Evolutionary conservation across 805 yeast species (phyloP).

Genomic region (Tetrapisispora iriomotensis): DNA sequence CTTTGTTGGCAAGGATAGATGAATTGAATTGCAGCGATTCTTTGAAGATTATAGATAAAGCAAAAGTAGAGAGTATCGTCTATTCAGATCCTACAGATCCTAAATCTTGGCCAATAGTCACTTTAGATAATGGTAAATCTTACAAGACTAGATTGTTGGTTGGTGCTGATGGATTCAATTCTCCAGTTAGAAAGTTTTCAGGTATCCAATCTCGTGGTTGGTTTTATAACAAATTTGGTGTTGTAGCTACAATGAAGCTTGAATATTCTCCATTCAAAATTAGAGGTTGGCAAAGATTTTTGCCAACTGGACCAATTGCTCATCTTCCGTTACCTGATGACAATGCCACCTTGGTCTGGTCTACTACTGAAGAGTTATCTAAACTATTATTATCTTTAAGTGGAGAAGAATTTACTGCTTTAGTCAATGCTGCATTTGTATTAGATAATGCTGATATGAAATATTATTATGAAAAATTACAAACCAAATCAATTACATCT

Average conservation of each 20-base stretch:
- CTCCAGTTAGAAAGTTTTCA: constrained; percentile 80
- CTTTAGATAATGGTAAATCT: constrained; percentile 52
- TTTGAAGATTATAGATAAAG: constrained; percentile 45
- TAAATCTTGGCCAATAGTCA: constrained; percentile 68
- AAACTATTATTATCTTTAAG: constrained; percentile 48
- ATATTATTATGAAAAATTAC: constrained; percentile 44
- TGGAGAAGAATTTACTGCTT: constrained; percentile 51
- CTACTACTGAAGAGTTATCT: constrained; percentile 69
- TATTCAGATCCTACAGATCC: constrained; percentile 26
- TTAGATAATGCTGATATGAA: constrained; percentile 67
- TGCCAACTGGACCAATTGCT: constrained; percentile 89
- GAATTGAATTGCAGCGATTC: constrained; percentile 28
- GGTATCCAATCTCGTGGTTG: constrained; percentile 84
- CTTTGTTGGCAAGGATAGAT: constrained; percentile 46
- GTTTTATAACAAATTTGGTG: constrained; percentile 80
- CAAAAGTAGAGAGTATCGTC: constrained; percentile 53
- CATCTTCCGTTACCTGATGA: constrained; percentile 79
- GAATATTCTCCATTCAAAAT: constrained; percentile 62
- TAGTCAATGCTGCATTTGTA: constrained; percentile 83
- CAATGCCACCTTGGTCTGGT: constrained; percentile 90
- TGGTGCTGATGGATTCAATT: constrained; percentile 94
- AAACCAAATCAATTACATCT: constrained; percentile 27
- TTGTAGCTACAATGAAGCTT: constrained; percentile 79
- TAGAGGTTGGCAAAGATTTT: constrained; percentile 86
- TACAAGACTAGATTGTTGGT: constrained; percentile 66